These are phyloP conservation scores for Candida hungchunana DNA, from an alignment of 805 yeast genomes.

Conservation along the genomic window DNA sequence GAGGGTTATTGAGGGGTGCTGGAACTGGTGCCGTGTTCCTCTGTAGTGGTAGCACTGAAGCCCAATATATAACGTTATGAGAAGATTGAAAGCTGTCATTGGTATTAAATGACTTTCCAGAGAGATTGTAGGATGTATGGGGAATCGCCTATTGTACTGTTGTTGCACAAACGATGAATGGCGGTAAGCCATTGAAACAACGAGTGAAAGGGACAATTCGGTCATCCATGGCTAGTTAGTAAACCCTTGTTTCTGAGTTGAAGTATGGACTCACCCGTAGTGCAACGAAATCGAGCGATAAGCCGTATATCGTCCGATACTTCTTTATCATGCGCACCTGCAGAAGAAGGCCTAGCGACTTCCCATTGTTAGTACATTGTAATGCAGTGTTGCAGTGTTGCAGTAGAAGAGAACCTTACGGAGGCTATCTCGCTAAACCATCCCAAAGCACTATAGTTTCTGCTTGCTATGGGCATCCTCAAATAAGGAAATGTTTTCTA, in stretches of 20 bases:
- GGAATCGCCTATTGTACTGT: constrained; percentile 32
- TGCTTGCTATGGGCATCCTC: no score
- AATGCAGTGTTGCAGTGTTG: no score
- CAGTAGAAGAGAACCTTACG: no score
- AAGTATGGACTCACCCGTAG: constrained; percentile 16
- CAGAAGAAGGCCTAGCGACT: neutral
- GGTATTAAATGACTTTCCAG: constrained; percentile 22
- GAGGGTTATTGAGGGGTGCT: constrained; percentile 30
- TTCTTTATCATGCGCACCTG: constrained; percentile 23
- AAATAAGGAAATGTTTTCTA: no score
- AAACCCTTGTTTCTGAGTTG: neutral
- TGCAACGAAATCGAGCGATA: constrained; percentile 33
- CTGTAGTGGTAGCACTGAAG: constrained; percentile 28
- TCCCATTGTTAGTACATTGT: no score
- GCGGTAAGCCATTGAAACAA: constrained; percentile 1
- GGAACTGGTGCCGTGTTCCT: constrained; percentile 33
- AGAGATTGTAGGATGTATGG: constrained; percentile 30
- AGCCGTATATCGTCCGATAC: constrained; percentile 33
- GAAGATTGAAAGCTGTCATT: no score
- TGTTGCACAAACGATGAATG: constrained; percentile 10
- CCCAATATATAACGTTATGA: constrained; percentile 20
- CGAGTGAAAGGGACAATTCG: constrained; percentile 1
- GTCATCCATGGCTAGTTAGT: constrained; percentile 6
- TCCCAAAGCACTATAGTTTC: no score
- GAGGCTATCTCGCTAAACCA: no score